phyloP scores from a whole-genome alignment of 306 rosid species.

The Delonix regia region DNA sequence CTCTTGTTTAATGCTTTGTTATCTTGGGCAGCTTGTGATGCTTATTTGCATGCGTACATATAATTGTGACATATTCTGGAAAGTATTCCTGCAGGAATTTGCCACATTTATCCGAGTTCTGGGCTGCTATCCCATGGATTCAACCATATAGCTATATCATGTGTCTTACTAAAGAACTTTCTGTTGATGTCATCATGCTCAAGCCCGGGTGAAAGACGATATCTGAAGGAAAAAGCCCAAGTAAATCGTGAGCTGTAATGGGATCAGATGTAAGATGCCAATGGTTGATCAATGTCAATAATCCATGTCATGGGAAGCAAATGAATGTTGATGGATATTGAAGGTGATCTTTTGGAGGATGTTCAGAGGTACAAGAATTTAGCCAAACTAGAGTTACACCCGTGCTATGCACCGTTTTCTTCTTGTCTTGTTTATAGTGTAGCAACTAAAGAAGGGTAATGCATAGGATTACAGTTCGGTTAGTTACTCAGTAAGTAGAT shows the following conservation, averaged over 20 bases:
- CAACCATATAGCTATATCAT: constrained; percentile 35
- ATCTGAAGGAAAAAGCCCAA: constrained; percentile 9
- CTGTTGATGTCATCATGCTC: constrained; percentile 13
- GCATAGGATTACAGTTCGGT: not conserved
- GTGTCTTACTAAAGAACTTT: constrained; percentile 24
- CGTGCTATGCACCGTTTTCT: not conserved
- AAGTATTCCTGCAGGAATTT: constrained; percentile 51
- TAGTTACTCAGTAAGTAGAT: not conserved
- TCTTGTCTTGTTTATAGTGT: not conserved
- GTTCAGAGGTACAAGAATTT: not conserved
- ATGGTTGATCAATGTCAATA: not conserved
- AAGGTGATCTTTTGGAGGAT: constrained; percentile 10
- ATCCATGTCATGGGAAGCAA: not conserved
- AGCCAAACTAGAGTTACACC: not conserved
- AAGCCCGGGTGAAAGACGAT: constrained; percentile 21
- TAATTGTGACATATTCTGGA: not conserved
- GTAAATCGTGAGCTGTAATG: constrained; percentile 22
- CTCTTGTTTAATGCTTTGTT: not conserved
- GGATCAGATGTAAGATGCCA: not conserved
- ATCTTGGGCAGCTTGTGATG: not conserved
- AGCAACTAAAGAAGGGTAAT: not conserved
- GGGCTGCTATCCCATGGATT: constrained; percentile 61
- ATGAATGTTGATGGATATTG: not conserved
- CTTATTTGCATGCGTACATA: not conserved
- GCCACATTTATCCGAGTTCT: constrained; percentile 63